Base-by-base conservation (phyloP, 768 basidiomycete species). In the Paxillus rubicundulus region DNA sequence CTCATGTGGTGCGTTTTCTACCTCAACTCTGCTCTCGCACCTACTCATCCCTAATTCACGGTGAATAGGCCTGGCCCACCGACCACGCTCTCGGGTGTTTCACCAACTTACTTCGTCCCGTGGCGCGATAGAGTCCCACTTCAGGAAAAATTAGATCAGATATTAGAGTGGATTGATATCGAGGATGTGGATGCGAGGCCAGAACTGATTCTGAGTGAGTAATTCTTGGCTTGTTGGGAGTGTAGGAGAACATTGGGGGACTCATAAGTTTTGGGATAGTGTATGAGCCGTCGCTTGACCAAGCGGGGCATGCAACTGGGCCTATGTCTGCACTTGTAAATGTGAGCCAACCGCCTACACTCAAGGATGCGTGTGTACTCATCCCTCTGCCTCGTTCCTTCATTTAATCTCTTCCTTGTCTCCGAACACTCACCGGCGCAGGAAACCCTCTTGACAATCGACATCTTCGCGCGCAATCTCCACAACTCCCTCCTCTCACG, bases 281-380 rank as follows among this genome's bases (percentile, higher is more conserved):
- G 0, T 93, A 93, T 54, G 91, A 93, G 56, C 89, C 89, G 2
- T 89, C 89, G 4, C 72, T 92, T 27, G 91, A 93, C 63, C 91
- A 93, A 73, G 88, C 88, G 1, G 91, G 91, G 1, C 91, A 93
- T 64, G 66, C 71, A 3, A 75, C 80, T 1, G 89, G 89, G 0
- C 89, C 90, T 0, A 77, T 77, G 65, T 89, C 88, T 9, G 72
- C 75, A 3, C 72, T 75, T 16, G 88, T 90, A 28, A 88, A 93
- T 61, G 88, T 89, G 60, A 66, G 84, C 62, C 21, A 1, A 2
- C 28, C 12, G 13, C 9, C 9, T 9, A 37, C 24, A 24, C 39
- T 33, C 12, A 14, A 14, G 33, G 33, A 14, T 12, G 33, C 10
- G 13, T 13, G 12, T 33, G 14, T 33, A 14, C 33, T 33, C 14